A percentile compares a stretch with the other conserved stretches of the same genome.
Conservation (phyloP, 768 basidiomycete genomes). For the Boletus rubroflammeus region DNA sequence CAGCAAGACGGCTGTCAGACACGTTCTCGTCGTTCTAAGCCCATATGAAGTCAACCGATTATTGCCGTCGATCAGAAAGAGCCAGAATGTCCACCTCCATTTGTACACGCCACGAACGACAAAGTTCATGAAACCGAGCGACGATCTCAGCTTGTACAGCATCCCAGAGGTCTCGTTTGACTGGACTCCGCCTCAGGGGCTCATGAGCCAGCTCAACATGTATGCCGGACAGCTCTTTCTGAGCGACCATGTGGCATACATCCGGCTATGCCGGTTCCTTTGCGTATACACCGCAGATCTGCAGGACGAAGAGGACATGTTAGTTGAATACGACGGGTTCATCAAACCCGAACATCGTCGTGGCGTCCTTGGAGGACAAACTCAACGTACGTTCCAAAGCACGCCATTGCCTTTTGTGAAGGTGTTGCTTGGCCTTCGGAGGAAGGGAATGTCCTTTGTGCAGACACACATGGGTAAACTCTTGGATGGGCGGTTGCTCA, state of each 20-base stretch:
- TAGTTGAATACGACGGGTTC: conserved; percentile 18
- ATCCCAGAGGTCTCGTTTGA: conserved; percentile 19
- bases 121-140: conserved; percentile 34
- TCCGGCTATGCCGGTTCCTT: conserved; percentile 34
- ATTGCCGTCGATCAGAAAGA: conserved; percentile 35
- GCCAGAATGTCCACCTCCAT: conserved; percentile 37
- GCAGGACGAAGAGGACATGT: conserved; percentile 44
- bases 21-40: conserved; percentile 37
- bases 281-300: conserved; percentile 39
- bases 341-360: conserved; percentile 8
- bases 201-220: conserved; percentile 37
- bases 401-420: conserved; percentile 27
- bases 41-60: conserved; percentile 38
- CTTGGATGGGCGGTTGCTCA: conserved; percentile 28
- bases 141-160: conserved; percentile 27
- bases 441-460: conserved; percentile 37
- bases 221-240: conserved; percentile 47
- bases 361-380: neutral
- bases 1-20: conserved; percentile 30
- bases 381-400: neutral
- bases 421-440: conserved; percentile 33
- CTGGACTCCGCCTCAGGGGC: conserved; percentile 11
- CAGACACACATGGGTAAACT: conserved; percentile 42
- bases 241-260: conserved; percentile 31
- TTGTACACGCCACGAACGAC: conserved; percentile 39